These are phyloP conservation scores for Phytophthora melonis DNA, from an alignment of 352 stramenopile genomes.

Conservation along the genomic window DNA sequence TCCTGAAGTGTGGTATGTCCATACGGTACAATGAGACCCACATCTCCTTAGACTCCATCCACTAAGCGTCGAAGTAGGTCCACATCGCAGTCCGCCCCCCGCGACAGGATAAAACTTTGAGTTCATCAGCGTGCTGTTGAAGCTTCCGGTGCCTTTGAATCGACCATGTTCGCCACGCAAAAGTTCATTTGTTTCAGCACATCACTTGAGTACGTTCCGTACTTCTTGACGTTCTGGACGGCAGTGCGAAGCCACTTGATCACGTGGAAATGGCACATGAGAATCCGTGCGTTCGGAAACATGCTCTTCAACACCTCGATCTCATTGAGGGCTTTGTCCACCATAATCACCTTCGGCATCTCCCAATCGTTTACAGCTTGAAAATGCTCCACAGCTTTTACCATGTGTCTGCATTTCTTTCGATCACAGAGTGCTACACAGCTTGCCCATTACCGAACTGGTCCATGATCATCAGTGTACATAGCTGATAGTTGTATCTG, in stretches of 20 bases:
- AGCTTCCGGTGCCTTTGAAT: slow-evolving; percentile 3
- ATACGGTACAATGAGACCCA: background rate
- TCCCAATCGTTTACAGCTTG: slow-evolving; percentile 11
- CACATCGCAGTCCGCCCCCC: background rate
- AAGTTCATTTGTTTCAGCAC: slow-evolving; percentile 11
- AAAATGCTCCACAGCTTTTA: slow-evolving; percentile 12
- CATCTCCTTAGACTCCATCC: slow-evolving; percentile 5
- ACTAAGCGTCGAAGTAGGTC: background rate
- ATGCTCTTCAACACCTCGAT: slow-evolving; percentile 12
- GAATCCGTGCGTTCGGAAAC: background rate
- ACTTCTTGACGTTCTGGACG: slow-evolving; percentile 11
- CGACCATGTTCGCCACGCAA: slow-evolving; percentile 11
- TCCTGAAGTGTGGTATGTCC: slow-evolving; percentile 9
- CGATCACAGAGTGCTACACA: slow-evolving; percentile 11
- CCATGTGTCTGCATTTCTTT: slow-evolving; percentile 9
- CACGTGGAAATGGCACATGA: slow-evolving; percentile 13
- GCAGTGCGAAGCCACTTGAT: slow-evolving; percentile 4
- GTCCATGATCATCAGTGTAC: slow-evolving; percentile 15
- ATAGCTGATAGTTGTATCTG: slow-evolving; percentile 19
- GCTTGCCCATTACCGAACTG: slow-evolving; percentile 7
- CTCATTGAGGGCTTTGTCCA: slow-evolving; percentile 16
- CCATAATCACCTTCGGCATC: slow-evolving; percentile 2
- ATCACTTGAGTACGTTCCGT: slow-evolving; percentile 2
- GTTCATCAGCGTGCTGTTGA: slow-evolving; percentile 4
- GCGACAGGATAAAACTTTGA: background rate